Conservation (phyloP, 306 rosid genomes). For the Quillaja saponaria region DNA sequence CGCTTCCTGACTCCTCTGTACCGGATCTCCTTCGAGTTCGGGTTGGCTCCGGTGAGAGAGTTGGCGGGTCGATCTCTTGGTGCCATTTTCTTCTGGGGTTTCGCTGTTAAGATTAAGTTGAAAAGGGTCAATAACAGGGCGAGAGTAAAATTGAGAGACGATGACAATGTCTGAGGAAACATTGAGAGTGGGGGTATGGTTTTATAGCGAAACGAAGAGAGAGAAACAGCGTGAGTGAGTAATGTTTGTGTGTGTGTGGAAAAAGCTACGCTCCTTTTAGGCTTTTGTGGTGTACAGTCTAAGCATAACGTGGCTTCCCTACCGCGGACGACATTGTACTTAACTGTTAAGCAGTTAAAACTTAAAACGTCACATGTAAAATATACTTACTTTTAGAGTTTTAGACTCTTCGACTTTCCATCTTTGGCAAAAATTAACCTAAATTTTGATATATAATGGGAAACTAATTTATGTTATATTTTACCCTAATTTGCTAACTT, state of each 20-base stretch:
- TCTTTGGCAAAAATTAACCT: too few relatives aligned
- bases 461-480: too few relatives aligned
- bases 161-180: constrained; percentile 33
- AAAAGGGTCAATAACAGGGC: background rate
- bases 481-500: too few relatives aligned
- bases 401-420: too few relatives aligned
- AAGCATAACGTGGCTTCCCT: constrained; percentile 49
- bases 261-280: constrained; percentile 63
- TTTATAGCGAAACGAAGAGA: constrained; percentile 24
- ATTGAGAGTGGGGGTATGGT: constrained; percentile 3
- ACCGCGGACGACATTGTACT: constrained; percentile 53
- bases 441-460: too few relatives aligned
- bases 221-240: constrained; percentile 20
- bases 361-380: too few relatives aligned
- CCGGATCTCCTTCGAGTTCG: constrained; percentile 50
- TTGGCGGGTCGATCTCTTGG: constrained; percentile 40
- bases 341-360: too few relatives aligned
- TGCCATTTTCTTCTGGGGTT: constrained; percentile 37
- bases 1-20: constrained; percentile 80
- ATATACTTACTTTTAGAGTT: too few relatives aligned
- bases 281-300: constrained; percentile 43
- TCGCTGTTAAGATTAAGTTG: too few relatives aligned
- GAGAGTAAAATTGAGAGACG: constrained; percentile 4
- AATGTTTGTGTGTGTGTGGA: constrained; percentile 23
- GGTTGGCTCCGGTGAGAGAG: constrained; percentile 10